Conservation (phyloP, 352 stramenopile genomes). For the Phytophthora pinifolia region DNA sequence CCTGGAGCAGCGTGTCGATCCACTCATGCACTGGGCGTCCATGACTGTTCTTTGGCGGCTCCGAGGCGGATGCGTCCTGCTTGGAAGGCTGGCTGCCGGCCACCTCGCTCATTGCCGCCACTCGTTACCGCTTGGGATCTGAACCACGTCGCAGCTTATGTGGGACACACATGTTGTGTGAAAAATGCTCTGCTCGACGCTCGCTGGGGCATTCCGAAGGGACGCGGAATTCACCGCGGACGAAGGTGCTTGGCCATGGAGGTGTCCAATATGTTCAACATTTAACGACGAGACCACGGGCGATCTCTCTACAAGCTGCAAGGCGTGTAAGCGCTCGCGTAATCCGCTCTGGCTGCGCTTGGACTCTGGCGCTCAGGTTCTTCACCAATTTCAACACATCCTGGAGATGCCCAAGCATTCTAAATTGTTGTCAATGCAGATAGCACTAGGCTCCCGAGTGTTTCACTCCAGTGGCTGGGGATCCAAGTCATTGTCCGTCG, state of each 20-base stretch:
- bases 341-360: conserved; percentile 34
- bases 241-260: conserved; percentile 4
- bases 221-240: not conserved
- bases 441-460: conserved; percentile 28
- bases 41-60: conserved; percentile 20
- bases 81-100: conserved; percentile 16
- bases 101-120: conserved; percentile 31
- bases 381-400: not conserved
- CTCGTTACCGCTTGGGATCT: not conserved
- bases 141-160: conserved; percentile 40
- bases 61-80: not conserved
- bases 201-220: conserved; percentile 13
- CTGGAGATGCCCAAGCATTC: not conserved
- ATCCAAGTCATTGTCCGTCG: conserved; percentile 17
- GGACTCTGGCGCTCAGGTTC: conserved; percentile 26
- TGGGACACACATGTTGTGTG: not conserved
- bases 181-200: not conserved
- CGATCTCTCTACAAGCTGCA: not conserved
- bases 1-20: conserved; percentile 81
- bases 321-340: conserved; percentile 23
- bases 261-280: conserved; percentile 19
- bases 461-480: conserved; percentile 14
- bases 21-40: conserved; percentile 60
- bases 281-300: not conserved
- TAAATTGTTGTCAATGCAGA: conserved; percentile 6